Percentiles rank a stretch among this genome's conserved stretches.
phyloP scores from a whole-genome alignment of 176 grass and related monocot species.

The Echinochloa phyllopogon region DNA sequence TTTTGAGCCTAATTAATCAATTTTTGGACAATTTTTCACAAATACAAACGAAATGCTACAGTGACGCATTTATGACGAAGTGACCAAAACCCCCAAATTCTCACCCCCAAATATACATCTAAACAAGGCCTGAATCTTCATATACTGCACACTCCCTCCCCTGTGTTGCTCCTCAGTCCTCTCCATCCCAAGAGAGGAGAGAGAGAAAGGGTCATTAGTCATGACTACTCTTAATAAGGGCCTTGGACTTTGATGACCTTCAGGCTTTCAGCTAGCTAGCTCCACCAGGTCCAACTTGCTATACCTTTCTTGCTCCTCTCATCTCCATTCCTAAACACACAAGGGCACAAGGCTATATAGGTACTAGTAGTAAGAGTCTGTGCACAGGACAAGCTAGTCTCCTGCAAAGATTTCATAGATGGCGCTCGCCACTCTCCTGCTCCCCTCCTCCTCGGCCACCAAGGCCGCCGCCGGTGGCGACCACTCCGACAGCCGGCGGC shows the following conservation, averaged over 20 bases:
- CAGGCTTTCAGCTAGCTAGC: neutral
- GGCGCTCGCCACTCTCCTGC: slow-evolving; percentile 61
- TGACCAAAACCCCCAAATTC: too few species aligned
- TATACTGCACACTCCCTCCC: neutral
- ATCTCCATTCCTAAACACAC: slow-evolving; percentile 11
- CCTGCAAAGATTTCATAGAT: slow-evolving; percentile 21
- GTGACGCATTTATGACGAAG: too few species aligned
- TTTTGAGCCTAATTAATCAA: too few species aligned
- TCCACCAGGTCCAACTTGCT: slow-evolving; percentile 32
- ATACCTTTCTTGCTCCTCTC: neutral
- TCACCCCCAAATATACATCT: too few species aligned
- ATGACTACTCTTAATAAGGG: neutral
- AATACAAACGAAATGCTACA: too few species aligned
- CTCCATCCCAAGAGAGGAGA: neutral
- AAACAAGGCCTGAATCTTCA: neutral
- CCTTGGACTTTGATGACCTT: slow-evolving; percentile 16
- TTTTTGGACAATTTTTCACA: too few species aligned
- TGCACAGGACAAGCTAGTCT: neutral
- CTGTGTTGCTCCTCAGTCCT: neutral
- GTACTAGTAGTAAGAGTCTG: neutral
- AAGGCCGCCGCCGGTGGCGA: slow-evolving; percentile 10
- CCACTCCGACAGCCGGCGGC: slow-evolving; percentile 33
- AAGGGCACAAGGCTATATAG: neutral
- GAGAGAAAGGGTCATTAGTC: neutral
- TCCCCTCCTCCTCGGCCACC: slow-evolving; percentile 38